Percentiles rank a stretch among this genome's conserved stretches.
phyloP scores from a whole-genome alignment of 2,329 filamentous ascomycete species.

The Talaromyces sp. region DNA sequence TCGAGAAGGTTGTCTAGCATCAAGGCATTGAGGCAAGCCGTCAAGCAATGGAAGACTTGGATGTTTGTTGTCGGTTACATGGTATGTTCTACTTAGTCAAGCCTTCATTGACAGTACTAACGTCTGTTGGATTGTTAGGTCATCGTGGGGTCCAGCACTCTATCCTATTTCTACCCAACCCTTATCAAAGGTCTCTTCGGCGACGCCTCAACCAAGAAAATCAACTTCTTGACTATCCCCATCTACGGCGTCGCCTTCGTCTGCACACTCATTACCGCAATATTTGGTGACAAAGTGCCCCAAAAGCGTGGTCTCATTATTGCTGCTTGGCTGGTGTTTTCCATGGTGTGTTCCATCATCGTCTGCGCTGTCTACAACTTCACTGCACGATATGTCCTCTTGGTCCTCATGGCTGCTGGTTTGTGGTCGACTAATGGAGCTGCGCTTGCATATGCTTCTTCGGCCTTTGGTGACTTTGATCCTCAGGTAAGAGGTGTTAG shows the following conservation, averaged over 20 bases:
- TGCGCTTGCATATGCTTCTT: slow-evolving; percentile 50
- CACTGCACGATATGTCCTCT: slow-evolving; percentile 52
- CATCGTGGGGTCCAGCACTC: slow-evolving; percentile 37
- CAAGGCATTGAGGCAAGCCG: background rate
- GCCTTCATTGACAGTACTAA: too few relatives aligned
- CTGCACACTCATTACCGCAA: background rate
- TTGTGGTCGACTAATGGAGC: slow-evolving; percentile 54
- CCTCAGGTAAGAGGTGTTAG: slow-evolving; percentile 51
- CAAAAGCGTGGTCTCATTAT: background rate
- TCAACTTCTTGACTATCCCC: slow-evolving; percentile 3
- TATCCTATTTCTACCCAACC: slow-evolving; percentile 33
- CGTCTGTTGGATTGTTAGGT: slow-evolving; percentile 17
- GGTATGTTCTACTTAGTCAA: background rate
- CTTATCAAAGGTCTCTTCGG: slow-evolving; percentile 27
- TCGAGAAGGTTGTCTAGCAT: background rate
- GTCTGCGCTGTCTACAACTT: slow-evolving; percentile 49
- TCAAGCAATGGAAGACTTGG: slow-evolving; percentile 2
- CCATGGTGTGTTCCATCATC: slow-evolving; percentile 35
- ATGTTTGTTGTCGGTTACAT: slow-evolving; percentile 6
- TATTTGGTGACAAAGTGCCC: background rate
- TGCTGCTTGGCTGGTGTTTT: background rate
- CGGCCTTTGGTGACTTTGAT: slow-evolving; percentile 50
- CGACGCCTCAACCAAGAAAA: slow-evolving; percentile 27
- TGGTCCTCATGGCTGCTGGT: slow-evolving; percentile 55
- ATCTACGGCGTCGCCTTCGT: slow-evolving; percentile 5